Base-by-base conservation (phyloP, 2,329 filamentous ascomycete genomes). In the Penicillium olsonii region DNA sequence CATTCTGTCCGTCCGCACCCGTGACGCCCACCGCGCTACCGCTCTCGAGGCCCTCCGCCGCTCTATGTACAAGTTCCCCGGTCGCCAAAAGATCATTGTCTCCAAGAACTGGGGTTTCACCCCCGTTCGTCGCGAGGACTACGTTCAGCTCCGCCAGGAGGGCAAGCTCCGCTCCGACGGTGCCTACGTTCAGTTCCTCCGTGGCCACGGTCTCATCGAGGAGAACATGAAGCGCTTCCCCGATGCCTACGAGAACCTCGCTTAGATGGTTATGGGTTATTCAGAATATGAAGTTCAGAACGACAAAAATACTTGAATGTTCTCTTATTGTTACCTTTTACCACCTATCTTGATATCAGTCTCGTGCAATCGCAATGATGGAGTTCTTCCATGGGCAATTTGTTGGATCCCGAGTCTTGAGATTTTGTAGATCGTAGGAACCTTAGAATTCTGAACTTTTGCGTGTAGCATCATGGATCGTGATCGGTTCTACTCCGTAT, bases 21-120 rank as follows among this genome's bases (percentile, higher is more conserved):
- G 92, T 87, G 94, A 99, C 80, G 83, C 85, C 67, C 86, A 94
- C 87, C 90, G 91, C 70, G 87, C 87, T 67, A 85, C 87, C 71
- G 94, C 94, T 76, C 91, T 99, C 72, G 94, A 99, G 87, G 94
- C 94, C 74, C 90, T 99, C 77, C 92, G 95, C 76, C 91, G 94
- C 78, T 95, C 91, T 64, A 94, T 96, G 87, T 96, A 97, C 90
- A 99, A 97, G 88, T 99, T 99, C 90, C 94, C 94, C 66, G 94
- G 94, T 78, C 92, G 94, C 81, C 94, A 99, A 86, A 99, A 99
- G 91, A 97, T 99, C 83, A 96, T 99, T 73, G 87, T 97, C 81
- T 95, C 89, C 84, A 99, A 97, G 91, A 99, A 99, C 87, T 99
- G 94, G 94, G 94, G 94, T 68, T 99, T 99, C 89, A 99, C 94